Percentiles rank a stretch among this genome's conserved stretches.
These are phyloP conservation scores for Raffaelea albimanens DNA, from an alignment of 2,329 filamentous ascomycete genomes.

Conservation along the genomic window DNA sequence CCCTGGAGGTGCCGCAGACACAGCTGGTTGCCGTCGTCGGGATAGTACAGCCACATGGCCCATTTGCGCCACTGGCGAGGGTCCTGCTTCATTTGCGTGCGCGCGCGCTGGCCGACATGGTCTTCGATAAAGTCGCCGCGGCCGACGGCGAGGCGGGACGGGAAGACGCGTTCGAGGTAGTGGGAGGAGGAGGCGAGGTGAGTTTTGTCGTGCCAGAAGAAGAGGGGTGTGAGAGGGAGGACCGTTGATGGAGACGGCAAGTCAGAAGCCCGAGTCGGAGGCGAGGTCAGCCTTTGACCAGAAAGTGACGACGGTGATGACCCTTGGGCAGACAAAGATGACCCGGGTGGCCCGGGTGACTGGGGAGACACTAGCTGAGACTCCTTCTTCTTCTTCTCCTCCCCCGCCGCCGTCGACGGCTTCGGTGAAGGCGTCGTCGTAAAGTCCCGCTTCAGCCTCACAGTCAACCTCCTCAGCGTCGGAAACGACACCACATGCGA, in stretches of 20 bases:
- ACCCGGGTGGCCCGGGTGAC: too few relatives aligned
- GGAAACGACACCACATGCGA: conserved; percentile 34
- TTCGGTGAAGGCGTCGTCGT: too few relatives aligned
- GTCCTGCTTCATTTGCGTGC: conserved; percentile 47
- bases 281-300: too few relatives aligned
- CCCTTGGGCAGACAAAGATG: too few relatives aligned
- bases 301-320: too few relatives aligned
- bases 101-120: conserved; percentile 42
- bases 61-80: conserved; percentile 37
- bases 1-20: conserved; percentile 43
- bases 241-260: background rate
- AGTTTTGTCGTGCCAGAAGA: conserved; percentile 52
- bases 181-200: conserved; percentile 39
- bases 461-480: conserved; percentile 29
- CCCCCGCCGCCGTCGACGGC: too few relatives aligned
- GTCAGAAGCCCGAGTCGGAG: conserved; percentile 3
- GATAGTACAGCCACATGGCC: conserved; percentile 48
- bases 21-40: conserved; percentile 30
- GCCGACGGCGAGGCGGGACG: conserved; percentile 36
- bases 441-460: conserved; percentile 31
- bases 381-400: too few relatives aligned
- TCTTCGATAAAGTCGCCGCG: conserved; percentile 49
- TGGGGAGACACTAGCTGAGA: too few relatives aligned
- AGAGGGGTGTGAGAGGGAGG: conserved; percentile 42
- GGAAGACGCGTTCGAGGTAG: conserved; percentile 40